Percentiles rank a stretch among this genome's conserved stretches.
These are phyloP conservation scores for Fusarium sp. DNA, from an alignment of 2,329 filamentous ascomycete genomes.

Conservation along the genomic window DNA sequence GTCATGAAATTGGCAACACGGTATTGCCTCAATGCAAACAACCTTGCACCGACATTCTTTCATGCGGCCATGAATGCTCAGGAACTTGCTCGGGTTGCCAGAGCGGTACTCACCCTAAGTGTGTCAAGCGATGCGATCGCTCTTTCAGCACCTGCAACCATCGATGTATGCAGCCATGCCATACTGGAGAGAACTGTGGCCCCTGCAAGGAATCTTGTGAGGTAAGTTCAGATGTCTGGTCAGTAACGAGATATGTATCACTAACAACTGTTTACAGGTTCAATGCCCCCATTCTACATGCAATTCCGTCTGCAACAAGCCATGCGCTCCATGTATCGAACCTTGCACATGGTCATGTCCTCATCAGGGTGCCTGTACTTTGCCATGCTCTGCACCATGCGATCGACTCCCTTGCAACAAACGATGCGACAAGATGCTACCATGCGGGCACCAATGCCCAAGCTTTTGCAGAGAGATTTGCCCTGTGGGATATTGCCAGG, in stretches of 20 bases:
- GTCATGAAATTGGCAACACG: no score
- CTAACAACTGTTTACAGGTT: conserved; percentile 44
- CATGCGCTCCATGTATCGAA: conserved; percentile 70
- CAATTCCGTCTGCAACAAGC: conserved; percentile 63
- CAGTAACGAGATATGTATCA: no score
- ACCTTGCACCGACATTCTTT: conserved; percentile 48
- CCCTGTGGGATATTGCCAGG: conserved; percentile 64
- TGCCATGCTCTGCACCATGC: conserved; percentile 74
- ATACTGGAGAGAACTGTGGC: no score
- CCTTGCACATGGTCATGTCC: conserved; percentile 64
- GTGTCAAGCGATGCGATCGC: no score
- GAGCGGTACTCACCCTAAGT: no score
- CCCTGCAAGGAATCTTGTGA: no score
- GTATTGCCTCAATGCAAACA: no score
- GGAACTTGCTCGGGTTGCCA: no score
- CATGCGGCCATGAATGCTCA: conserved; percentile 53
- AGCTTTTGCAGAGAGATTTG: conserved; percentile 74
- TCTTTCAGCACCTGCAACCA: no score
- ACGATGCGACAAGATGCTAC: conserved; percentile 65
- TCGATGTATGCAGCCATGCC: no score
- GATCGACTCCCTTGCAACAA: conserved; percentile 71
- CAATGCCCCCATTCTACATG: conserved; percentile 69
- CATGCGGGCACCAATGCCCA: conserved; percentile 72
- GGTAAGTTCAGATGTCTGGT: no score
- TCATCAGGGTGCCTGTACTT: conserved; percentile 60